Evolutionary conservation across 108 stramenopile species (phyloP).

Genomic region (Mediolabrus comicus): DNA sequence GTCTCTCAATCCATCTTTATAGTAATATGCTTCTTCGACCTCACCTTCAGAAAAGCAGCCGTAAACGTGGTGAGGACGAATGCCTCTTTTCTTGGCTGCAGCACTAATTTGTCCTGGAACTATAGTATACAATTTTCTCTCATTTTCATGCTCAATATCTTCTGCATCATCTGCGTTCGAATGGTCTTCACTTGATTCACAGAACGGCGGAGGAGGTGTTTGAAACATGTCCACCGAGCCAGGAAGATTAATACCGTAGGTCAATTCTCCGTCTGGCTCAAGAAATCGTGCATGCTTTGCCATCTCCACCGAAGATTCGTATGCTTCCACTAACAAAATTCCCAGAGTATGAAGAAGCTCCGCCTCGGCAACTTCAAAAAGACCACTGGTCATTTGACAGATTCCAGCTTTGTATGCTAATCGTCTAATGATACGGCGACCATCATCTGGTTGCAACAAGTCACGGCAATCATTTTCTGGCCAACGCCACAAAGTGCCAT

Average conservation of each 20-base stretch:
- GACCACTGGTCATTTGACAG: not conserved
- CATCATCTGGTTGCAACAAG: constrained; percentile 4
- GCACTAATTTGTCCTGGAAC: constrained; percentile 8
- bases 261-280: not conserved
- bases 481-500: constrained; percentile 4
- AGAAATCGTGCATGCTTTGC: not conserved
- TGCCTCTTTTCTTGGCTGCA: not conserved
- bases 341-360: constrained; percentile 8
- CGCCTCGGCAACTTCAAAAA: constrained; percentile 1
- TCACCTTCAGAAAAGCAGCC: not conserved
- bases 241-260: not conserved
- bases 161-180: too few species aligned
- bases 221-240: constrained; percentile 3
- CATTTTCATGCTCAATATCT: too few species aligned
- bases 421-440: constrained; percentile 8
- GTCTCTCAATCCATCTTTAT: not conserved
- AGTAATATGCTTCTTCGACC: not conserved
- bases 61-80: not conserved
- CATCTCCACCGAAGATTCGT: constrained; percentile 6
- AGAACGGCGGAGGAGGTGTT: not conserved
- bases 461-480: constrained; percentile 13
- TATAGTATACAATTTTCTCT: not conserved
- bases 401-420: constrained; percentile 9
- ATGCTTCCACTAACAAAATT: not conserved
- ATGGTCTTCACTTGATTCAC: not conserved